phyloP scores from a whole-genome alignment of 352 stramenopile genomes.

The Aphanomyces stellatus region DNA sequence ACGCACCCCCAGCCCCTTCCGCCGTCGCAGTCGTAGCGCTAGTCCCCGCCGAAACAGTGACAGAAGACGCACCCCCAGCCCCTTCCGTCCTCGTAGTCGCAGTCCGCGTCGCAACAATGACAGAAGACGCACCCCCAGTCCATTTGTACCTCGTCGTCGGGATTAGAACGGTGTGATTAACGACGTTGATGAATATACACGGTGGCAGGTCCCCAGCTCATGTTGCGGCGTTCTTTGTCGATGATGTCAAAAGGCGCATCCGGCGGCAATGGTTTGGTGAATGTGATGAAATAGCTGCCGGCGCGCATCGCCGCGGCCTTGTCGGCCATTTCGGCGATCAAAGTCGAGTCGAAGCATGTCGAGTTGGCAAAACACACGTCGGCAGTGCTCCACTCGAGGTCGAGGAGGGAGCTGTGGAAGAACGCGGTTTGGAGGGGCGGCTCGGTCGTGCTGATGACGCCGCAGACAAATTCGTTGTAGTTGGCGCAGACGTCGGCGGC shows the following conservation, averaged over 20 bases:
- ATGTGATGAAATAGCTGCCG: conserved; percentile 33
- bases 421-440: neutral
- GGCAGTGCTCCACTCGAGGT: conserved; percentile 37
- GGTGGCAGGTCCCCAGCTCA: conserved; percentile 35
- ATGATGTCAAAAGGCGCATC: conserved; percentile 30
- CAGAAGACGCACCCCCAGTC: too few relatives aligned
- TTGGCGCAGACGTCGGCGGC: conserved; percentile 22
- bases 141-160: too few relatives aligned
- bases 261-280: conserved; percentile 27
- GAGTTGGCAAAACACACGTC: conserved; percentile 34
- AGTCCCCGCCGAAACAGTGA: too few relatives aligned
- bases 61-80: too few relatives aligned
- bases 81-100: too few relatives aligned
- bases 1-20: too few relatives aligned
- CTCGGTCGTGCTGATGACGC: neutral
- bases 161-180: too few relatives aligned
- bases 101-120: too few relatives aligned
- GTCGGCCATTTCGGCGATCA: conserved; percentile 29
- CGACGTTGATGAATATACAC: conserved; percentile 28
- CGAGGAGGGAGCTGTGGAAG: conserved; percentile 19
- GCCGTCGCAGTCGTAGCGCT: too few relatives aligned
- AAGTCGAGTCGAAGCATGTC: conserved; percentile 39
- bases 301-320: conserved; percentile 26
- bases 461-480: conserved; percentile 14
- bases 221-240: conserved; percentile 30